These are phyloP conservation scores for Novymonas esmeraldas DNA, from an alignment of 208 protist species.

Conservation along the genomic window DNA sequence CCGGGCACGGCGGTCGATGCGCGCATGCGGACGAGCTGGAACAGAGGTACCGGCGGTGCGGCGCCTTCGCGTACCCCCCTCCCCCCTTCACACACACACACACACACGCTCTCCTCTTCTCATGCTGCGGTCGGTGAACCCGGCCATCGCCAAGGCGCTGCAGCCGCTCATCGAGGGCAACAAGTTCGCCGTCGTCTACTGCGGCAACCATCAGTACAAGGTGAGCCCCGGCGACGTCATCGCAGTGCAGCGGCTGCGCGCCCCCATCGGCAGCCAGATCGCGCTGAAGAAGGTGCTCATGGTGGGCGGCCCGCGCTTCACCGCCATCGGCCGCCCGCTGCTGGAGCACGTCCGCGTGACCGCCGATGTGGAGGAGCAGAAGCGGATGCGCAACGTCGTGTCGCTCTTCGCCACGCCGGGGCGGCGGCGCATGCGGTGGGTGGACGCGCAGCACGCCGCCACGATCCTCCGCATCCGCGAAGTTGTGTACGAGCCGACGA, in stretches of 20 bases:
- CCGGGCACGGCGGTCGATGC: no score
- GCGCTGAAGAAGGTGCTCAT: constrained; percentile 90
- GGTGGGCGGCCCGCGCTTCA: constrained; percentile 85
- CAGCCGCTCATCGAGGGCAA: constrained; percentile 58
- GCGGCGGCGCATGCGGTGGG: constrained; percentile 65
- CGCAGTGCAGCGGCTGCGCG: constrained; percentile 75
- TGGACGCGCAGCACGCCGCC: constrained; percentile 77
- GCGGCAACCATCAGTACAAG: constrained; percentile 91
- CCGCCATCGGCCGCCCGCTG: constrained; percentile 87
- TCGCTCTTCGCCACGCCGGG: constrained; percentile 79
- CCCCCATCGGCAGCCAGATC: constrained; percentile 81
- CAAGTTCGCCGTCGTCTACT: constrained; percentile 91
- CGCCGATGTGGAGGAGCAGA: constrained; percentile 91
- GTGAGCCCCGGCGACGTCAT: constrained; percentile 83
- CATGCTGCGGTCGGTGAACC: constrained; percentile 48
- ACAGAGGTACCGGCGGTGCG: no score
- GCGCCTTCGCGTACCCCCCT: no score
- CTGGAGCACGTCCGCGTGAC: constrained; percentile 65
- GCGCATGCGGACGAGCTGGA: no score
- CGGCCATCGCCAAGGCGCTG: constrained; percentile 44
- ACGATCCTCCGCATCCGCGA: constrained; percentile 85
- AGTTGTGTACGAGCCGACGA: constrained; percentile 69
- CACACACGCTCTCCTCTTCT: not conserved
- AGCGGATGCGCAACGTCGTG: constrained; percentile 86
- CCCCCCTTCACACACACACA: not conserved